Conservation (phyloP, 2,329 filamentous ascomycete species). For the Malbranchea zuffiana region DNA sequence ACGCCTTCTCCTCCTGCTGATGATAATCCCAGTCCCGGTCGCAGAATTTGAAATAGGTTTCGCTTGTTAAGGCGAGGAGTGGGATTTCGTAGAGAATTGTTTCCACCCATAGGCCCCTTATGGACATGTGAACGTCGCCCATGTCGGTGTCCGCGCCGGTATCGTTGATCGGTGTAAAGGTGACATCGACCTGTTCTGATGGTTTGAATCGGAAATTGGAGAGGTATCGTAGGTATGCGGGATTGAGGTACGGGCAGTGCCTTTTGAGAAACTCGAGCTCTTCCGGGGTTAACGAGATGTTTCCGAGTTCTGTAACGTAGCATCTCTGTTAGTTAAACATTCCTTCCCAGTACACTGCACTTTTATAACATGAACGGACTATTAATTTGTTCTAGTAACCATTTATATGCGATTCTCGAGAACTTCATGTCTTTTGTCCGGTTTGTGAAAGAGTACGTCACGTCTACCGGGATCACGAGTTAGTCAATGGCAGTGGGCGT, state of each 20-base stretch:
- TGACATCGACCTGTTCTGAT: conserved; percentile 63
- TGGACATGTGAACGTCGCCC: conserved; percentile 65
- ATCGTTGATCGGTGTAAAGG: conserved; percentile 48
- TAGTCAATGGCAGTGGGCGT: neutral
- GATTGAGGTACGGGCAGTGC: conserved; percentile 68
- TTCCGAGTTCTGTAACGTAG: conserved; percentile 56
- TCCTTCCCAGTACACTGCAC: neutral
- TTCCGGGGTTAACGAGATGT: conserved; percentile 65
- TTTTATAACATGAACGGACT: conserved; percentile 41
- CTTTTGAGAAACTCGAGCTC: conserved; percentile 69
- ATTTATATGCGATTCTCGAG: conserved; percentile 68
- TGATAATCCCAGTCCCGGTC: conserved; percentile 86
- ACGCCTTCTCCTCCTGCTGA: conserved; percentile 75
- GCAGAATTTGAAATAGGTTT: conserved; percentile 96
- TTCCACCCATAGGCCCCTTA: conserved; percentile 79
- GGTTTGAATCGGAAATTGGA: conserved; percentile 72
- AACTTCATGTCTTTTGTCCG: conserved; percentile 89
- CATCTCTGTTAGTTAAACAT: neutral
- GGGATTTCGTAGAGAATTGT: conserved; percentile 98
- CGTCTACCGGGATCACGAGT: conserved; percentile 39
- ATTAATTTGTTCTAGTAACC: conserved; percentile 73
- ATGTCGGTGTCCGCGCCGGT: conserved; percentile 53
- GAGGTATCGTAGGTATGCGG: conserved; percentile 70
- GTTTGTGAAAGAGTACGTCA: conserved; percentile 91
- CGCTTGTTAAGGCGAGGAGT: conserved; percentile 78